Conservation (phyloP, 2,329 filamentous ascomycete genomes). For the Achaetomium macrosporum region DNA sequence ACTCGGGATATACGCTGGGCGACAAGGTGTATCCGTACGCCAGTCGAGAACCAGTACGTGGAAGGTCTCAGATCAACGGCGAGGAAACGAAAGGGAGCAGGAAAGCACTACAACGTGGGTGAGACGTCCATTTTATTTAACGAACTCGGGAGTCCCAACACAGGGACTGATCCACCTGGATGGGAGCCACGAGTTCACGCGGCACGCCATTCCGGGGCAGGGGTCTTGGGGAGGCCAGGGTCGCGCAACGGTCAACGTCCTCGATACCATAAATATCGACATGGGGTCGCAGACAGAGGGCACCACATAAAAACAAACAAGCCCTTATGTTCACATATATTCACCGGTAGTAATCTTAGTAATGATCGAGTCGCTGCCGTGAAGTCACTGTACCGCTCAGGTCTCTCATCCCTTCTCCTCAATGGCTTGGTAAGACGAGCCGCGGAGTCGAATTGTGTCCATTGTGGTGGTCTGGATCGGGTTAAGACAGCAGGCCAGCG, state of each 20-base stretch:
- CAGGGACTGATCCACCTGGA: too few species aligned
- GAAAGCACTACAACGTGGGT: neutral
- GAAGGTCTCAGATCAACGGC: conserved; percentile 14
- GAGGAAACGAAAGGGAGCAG: neutral
- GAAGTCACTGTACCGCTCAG: too few species aligned
- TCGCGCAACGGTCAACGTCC: conserved; percentile 4
- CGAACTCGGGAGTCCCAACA: neutral
- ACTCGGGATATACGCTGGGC: conserved; percentile 1
- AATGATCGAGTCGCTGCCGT: neutral
- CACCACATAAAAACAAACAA: too few species aligned
- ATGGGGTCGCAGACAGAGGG: too few species aligned
- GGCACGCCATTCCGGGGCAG: conserved; percentile 5
- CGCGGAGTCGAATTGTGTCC: neutral
- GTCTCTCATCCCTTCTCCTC: too few species aligned
- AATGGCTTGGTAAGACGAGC: neutral
- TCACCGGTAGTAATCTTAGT: neutral
- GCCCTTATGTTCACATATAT: too few species aligned
- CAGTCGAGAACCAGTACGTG: conserved; percentile 18
- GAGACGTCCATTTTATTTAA: neutral
- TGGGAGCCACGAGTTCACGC: conserved; percentile 5
- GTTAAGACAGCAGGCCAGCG: neutral
- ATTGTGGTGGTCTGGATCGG: neutral
- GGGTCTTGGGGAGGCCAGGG: conserved; percentile 1
- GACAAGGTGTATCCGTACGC: conserved; percentile 12
- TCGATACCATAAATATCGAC: too few species aligned